Evolutionary conservation across 2,329 filamentous ascomycete genomes (phyloP), one percentile per base, ranked within the genome.

Genomic region (Seiridium unicorne): DNA sequence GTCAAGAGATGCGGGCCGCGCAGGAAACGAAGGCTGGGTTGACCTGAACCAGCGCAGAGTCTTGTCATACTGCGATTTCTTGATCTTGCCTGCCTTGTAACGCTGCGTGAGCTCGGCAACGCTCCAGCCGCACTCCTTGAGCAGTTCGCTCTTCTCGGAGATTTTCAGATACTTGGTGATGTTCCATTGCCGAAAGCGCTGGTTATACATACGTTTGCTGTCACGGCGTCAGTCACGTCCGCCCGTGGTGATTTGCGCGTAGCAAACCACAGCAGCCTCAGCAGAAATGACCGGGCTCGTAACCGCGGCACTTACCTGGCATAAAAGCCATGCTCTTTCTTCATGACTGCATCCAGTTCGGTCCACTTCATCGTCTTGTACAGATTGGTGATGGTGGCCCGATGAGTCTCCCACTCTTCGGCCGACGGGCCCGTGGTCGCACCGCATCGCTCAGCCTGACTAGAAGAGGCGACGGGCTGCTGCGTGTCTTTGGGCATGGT

Each of bases 141-240:
- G 26, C 5, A 57, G 32, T 6, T 34, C 40, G 7, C 34, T n/a
- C 54, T 57, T 57, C 3, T 57, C 54, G n/a, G 26, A 34, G 26
- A 31, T 18, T 10, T 48, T 46, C 18, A 57, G 42, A 48, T 57
- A 57, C 44, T 57, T 57, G 4, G 40, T 13, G 18, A 46, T 47
- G 10, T 34, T 34, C 54, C 54, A 57, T 9, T 46, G 40, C 31
- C 42, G 42, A 26, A 57, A 57, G 26, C 54, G 54, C 26, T 57
- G 54, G 13, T 57, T 57, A n/a, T 57, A 57, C 54, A 57, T 57
- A 31, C 54, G 54, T 32, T 57, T 57, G 54, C 54, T 57, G n/a
- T 35, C 34, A 26, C 18, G 18, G 18, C 18, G 18, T 26, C 18
- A 26, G 18, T 26, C 18, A 26, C 18, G 18, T 26, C 18, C 18